Evolutionary conservation across 176 grass and related monocot genomes (phyloP).

Genomic region (Oryza meyeriana): DNA sequence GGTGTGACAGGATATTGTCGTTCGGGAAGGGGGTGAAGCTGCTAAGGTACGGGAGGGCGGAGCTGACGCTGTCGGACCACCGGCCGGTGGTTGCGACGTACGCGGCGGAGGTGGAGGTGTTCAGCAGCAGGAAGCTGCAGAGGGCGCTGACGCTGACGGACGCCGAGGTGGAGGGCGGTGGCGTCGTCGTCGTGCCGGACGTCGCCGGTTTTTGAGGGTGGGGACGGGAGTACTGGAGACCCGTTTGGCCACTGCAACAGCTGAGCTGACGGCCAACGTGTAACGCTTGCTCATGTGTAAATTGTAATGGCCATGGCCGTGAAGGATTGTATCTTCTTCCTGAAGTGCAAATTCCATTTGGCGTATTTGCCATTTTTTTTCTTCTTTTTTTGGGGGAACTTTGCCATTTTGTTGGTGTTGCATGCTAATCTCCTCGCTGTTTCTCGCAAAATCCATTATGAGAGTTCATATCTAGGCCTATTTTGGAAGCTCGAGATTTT

Average conservation of each 20-base stretch:
- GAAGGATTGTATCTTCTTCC: background rate
- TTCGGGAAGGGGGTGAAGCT: constrained; percentile 63
- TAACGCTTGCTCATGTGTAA: background rate
- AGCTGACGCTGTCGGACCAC: constrained; percentile 77
- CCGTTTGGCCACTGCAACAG: background rate
- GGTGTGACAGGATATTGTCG: constrained; percentile 72
- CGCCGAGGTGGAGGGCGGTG: constrained; percentile 72
- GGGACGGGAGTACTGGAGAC: too few relatives aligned
- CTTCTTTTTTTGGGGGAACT: too few relatives aligned
- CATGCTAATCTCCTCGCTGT: too few relatives aligned
- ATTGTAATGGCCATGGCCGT: background rate
- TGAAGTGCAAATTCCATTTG: background rate
- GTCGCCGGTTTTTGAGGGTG: constrained; percentile 42
- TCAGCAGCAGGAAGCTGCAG: constrained; percentile 81
- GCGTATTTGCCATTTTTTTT: background rate
- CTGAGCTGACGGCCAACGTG: background rate
- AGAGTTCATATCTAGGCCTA: too few relatives aligned
- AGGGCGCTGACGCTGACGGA: constrained; percentile 76
- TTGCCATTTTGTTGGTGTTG: too few relatives aligned
- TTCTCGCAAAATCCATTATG: too few relatives aligned
- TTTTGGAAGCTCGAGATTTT: too few relatives aligned
- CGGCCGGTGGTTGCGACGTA: constrained; percentile 71
- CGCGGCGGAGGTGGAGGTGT: constrained; percentile 82
- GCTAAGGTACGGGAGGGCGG: constrained; percentile 54
- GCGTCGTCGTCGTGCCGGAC: constrained; percentile 52